Percentiles rank a stretch among this genome's conserved stretches.
These are phyloP conservation scores for Verticillium isaacii DNA, from an alignment of 2,329 filamentous ascomycete species.

Conservation along the genomic window DNA sequence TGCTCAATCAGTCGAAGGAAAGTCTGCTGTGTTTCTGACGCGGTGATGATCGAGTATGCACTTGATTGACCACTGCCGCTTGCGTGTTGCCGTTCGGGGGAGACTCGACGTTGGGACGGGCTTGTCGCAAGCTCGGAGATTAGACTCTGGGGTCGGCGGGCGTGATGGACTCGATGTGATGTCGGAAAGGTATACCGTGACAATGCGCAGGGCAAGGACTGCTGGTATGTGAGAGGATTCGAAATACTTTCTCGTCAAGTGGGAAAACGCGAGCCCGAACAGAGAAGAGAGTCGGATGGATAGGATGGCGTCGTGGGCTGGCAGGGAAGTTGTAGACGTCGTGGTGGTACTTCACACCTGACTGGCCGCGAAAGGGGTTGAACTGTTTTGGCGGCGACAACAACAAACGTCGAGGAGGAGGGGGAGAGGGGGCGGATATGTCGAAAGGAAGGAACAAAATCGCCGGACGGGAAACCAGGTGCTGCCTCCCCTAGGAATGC, in stretches of 20 bases:
- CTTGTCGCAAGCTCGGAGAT: neutral
- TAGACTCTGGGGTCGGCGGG: neutral
- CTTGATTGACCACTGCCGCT: neutral
- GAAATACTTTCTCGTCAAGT: neutral
- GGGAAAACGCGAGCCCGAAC: neutral
- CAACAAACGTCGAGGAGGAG: neutral
- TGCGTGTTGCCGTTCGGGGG: neutral
- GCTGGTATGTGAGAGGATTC: neutral
- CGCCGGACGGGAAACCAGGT: neutral
- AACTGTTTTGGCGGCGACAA: neutral
- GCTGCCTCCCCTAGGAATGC: conserved; percentile 3
- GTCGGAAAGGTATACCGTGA: neutral
- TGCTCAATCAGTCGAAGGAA: conserved; percentile 2
- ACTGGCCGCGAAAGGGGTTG: neutral
- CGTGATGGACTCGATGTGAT: neutral
- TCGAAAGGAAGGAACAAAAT: neutral
- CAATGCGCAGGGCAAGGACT: neutral
- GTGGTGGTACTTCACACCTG: neutral
- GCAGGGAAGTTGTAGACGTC: neutral
- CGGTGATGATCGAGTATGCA: neutral
- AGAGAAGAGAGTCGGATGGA: neutral
- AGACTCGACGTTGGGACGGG: neutral
- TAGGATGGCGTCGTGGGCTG: neutral
- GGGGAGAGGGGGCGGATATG: neutral
- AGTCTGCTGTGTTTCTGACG: neutral